A percentile compares a stretch with the other conserved stretches of the same genome.
phyloP scores from a whole-genome alignment of 768 basidiomycete genomes.

The Cystoderma amianthinum region DNA sequence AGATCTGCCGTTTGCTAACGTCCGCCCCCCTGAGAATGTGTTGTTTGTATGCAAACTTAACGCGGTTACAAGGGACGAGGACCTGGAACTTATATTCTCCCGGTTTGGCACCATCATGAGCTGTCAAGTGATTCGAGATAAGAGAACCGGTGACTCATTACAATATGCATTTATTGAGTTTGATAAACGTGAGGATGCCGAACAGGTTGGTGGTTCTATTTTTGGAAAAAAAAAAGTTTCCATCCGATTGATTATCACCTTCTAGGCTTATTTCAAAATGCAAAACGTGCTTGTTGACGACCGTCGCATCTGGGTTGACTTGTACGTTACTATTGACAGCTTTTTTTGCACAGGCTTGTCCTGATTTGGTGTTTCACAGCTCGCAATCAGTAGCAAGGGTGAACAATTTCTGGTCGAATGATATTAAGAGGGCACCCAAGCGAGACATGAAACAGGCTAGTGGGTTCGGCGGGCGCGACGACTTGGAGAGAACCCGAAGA shows the following conservation, averaged over 20 bases:
- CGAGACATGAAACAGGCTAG: conserved; percentile 22
- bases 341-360: no score
- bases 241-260: conserved; percentile 4
- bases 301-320: conserved; percentile 97
- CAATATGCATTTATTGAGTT: conserved; percentile 99
- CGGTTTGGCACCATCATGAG: conserved; percentile 94
- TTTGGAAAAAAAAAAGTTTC: no score
- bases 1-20: conserved; percentile 95
- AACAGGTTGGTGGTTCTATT: conserved; percentile 56
- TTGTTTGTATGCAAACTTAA: conserved; percentile 99
- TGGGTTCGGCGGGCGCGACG: conserved; percentile 67
- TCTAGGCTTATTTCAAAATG: conserved; percentile 98
- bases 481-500: conserved; percentile 64
- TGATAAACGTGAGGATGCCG: conserved; percentile 87
- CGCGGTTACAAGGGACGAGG: conserved; percentile 90
- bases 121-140: conserved; percentile 96
- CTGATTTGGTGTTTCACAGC: conserved; percentile 27
- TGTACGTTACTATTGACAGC: conserved; percentile 45
- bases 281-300: conserved; percentile 98
- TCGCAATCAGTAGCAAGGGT: conserved; percentile 92
- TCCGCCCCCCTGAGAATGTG: conserved; percentile 96
- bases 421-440: conserved; percentile 46
- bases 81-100: conserved; percentile 95
- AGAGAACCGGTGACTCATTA: conserved; percentile 90
- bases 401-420: conserved; percentile 79